Conservation (phyloP, 345 rosid species). For the Eucalyptus lansdowneana region DNA sequence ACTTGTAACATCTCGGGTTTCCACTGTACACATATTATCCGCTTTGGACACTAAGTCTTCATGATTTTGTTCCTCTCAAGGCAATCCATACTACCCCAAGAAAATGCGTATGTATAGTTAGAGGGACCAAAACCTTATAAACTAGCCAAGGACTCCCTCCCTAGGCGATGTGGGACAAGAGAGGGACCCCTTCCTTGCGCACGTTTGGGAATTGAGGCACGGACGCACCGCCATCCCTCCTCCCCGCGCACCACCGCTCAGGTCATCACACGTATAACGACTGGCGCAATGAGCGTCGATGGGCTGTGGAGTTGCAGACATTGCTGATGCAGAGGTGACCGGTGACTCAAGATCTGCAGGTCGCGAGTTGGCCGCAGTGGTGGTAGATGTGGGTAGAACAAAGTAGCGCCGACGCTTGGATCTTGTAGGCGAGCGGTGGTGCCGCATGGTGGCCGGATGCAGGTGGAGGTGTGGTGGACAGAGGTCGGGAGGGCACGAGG, state of each 20-base stretch:
- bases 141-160: rapidly evolving
- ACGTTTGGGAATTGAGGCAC: rapidly evolving
- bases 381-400: rapidly evolving
- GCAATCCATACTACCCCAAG: no score
- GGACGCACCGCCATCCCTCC: no score
- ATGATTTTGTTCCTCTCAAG: rapidly evolving
- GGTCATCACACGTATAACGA: no score
- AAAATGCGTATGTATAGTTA: no score
- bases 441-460: rapidly evolving
- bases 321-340: rapidly evolving
- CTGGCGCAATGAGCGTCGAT: rapidly evolving
- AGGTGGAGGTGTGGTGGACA: rapidly evolving
- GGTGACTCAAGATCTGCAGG: rapidly evolving
- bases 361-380: rapidly evolving
- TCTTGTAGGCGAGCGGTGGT: rapidly evolving
- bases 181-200: no score
- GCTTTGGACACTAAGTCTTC: no score
- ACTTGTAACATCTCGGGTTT: no score
- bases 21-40: no score
- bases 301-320: no score
- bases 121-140: no score
- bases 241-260: rapidly evolving
- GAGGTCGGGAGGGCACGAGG: rapidly evolving
- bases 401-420: rapidly evolving
- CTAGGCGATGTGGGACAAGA: no score